phyloP scores from a whole-genome alignment of 2,329 filamentous ascomycete species.

The Nigrospora sphaerica region DNA sequence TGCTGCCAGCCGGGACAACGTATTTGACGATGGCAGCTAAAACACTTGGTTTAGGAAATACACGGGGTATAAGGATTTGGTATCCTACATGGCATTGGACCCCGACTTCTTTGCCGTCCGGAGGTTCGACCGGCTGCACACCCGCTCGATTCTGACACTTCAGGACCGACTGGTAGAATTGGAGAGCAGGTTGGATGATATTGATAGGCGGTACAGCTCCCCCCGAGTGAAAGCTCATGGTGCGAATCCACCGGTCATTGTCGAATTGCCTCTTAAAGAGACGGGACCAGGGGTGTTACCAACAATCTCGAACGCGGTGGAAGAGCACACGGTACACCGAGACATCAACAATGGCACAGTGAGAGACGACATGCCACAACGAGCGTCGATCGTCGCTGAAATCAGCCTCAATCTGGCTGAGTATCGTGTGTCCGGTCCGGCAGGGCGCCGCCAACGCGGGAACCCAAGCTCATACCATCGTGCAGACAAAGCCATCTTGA shows the following conservation, averaged over 20 bases:
- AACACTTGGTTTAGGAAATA: too few relatives aligned
- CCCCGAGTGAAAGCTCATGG: background rate
- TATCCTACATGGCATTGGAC: background rate
- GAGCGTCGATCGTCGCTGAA: background rate
- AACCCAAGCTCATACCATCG: rapidly evolving
- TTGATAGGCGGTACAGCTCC: background rate
- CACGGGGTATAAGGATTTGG: background rate
- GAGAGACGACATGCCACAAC: background rate
- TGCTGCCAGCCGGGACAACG: too few relatives aligned
- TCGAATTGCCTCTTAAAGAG: background rate
- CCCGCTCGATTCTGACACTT: background rate
- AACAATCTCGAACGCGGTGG: too few relatives aligned
- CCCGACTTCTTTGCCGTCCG: conserved; percentile 1
- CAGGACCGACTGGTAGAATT: background rate
- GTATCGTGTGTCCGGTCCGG: too few relatives aligned
- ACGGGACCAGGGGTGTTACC: too few relatives aligned
- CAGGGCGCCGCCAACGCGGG: too few relatives aligned
- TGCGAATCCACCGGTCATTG: background rate
- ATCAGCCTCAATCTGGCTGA: background rate
- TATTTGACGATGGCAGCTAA: too few relatives aligned
- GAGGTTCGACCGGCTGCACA: background rate
- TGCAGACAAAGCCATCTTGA: background rate
- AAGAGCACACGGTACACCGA: background rate
- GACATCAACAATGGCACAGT: conserved; percentile 1
- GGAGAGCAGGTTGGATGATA: background rate